phyloP scores from a whole-genome alignment of 73 alveolate genomes.

The Uronychia binucleata region DNA sequence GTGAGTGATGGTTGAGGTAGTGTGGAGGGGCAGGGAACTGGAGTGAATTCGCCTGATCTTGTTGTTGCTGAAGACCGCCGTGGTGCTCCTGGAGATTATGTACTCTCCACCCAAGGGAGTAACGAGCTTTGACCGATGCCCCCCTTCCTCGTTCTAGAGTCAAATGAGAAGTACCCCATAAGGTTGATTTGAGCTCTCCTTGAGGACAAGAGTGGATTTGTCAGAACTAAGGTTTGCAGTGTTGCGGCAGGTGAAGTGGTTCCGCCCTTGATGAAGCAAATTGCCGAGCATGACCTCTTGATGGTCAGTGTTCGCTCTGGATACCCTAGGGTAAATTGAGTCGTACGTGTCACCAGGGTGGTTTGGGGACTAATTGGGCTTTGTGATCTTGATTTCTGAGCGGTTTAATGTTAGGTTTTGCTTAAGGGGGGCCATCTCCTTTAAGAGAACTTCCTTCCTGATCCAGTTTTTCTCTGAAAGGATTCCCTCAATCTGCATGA shows the following conservation, averaged over 20 bases:
- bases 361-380: background rate
- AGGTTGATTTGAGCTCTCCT: background rate
- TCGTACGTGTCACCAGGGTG: background rate
- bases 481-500: background rate
- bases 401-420: too few relatives aligned
- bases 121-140: background rate
- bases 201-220: background rate
- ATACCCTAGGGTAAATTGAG: background rate
- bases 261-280: background rate
- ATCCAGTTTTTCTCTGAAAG: background rate
- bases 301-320: too few relatives aligned
- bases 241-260: background rate
- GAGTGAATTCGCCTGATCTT: background rate
- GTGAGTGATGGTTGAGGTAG: too few relatives aligned
- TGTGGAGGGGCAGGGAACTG: background rate
- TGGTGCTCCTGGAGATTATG: background rate
- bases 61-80: background rate
- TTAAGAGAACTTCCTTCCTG: background rate
- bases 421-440: too few relatives aligned
- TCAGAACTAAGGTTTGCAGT: too few relatives aligned
- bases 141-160: background rate
- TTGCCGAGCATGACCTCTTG: background rate
- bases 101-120: background rate
- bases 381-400: background rate
- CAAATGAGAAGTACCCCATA: background rate